Evolutionary conservation across 2,329 filamentous ascomycete species (phyloP).

Genomic region (Fusarium temperatum): DNA sequence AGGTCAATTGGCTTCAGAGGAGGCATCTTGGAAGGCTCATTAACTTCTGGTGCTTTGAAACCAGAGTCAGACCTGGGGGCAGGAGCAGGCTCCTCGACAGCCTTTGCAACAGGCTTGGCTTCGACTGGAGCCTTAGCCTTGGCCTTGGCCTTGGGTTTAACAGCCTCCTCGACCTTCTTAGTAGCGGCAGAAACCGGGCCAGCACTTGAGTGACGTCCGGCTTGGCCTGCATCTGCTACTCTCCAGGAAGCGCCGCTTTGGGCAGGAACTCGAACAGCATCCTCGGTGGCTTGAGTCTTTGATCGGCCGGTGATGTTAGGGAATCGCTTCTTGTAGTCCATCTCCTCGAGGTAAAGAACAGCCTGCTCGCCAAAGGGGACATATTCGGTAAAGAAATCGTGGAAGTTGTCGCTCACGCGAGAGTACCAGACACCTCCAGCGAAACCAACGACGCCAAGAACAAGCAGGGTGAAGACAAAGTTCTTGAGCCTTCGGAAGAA

Average conservation of each 20-base stretch:
- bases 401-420: constrained; percentile 94
- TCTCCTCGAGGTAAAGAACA: constrained; percentile 94
- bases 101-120: constrained; percentile 41
- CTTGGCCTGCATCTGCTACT: constrained; percentile 67
- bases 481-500: constrained; percentile 78
- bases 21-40: constrained; percentile 71
- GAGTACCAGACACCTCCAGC: constrained; percentile 92
- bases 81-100: constrained; percentile 47
- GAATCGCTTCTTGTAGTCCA: constrained; percentile 90
- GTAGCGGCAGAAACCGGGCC: constrained; percentile 46
- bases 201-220: constrained; percentile 69
- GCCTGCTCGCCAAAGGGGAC: constrained; percentile 93
- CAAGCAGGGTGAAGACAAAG: constrained; percentile 78
- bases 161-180: constrained; percentile 43
- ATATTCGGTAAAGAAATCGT: constrained; percentile 99
- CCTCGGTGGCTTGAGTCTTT: constrained; percentile 64
- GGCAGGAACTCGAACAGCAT: constrained; percentile 82
- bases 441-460: constrained; percentile 82
- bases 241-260: constrained; percentile 87
- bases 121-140: constrained; percentile 30
- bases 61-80: constrained; percentile 40
- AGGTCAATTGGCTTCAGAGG: constrained; percentile 79
- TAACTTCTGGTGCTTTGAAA: constrained; percentile 68
- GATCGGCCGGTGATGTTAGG: constrained; percentile 60
- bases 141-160: constrained; percentile 42